Evolutionary conservation across 305 asterid genomes (phyloP).

Genomic region (Fraxinus nigra): DNA sequence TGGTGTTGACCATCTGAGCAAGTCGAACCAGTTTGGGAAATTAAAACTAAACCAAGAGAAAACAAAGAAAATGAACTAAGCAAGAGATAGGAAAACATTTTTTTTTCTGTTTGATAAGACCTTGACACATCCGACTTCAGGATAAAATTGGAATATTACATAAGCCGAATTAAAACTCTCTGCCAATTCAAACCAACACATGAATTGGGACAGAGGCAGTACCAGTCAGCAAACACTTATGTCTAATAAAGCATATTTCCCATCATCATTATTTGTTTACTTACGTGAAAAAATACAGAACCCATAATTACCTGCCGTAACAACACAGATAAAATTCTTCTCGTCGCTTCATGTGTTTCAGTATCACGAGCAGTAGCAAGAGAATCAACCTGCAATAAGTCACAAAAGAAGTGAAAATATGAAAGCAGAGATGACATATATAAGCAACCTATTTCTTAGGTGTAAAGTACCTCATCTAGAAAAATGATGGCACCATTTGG

Average conservation of each 20-base stretch:
- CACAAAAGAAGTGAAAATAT: not conserved
- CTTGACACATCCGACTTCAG: not conserved
- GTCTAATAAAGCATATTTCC: not conserved
- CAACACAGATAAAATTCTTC: constrained; percentile 83
- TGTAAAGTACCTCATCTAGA: constrained; percentile 77
- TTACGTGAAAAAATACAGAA: not conserved
- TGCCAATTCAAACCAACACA: not conserved
- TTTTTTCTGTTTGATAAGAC: not conserved
- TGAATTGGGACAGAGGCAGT: not conserved
- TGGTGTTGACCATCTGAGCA: not conserved
- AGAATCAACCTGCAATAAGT: constrained; percentile 74
- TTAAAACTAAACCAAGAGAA: not conserved
- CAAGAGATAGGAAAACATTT: not conserved
- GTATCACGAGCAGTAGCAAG: constrained; percentile 91
- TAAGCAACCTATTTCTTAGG: not conserved
- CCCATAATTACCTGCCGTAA: constrained; percentile 73
- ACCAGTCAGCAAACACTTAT: not conserved
- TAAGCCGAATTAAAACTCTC: not conserved
- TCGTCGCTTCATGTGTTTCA: constrained; percentile 96
- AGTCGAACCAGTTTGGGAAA: not conserved
- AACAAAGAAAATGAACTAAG: not conserved
- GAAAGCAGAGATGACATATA: constrained; percentile 1
- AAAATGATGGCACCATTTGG: constrained; percentile 80
- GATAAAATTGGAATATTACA: not conserved
- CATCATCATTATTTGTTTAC: not conserved